Percentiles rank a stretch among this genome's conserved stretches.
phyloP scores from a whole-genome alignment of 805 yeast species.

The Schwanniomyces vanrijiae region DNA sequence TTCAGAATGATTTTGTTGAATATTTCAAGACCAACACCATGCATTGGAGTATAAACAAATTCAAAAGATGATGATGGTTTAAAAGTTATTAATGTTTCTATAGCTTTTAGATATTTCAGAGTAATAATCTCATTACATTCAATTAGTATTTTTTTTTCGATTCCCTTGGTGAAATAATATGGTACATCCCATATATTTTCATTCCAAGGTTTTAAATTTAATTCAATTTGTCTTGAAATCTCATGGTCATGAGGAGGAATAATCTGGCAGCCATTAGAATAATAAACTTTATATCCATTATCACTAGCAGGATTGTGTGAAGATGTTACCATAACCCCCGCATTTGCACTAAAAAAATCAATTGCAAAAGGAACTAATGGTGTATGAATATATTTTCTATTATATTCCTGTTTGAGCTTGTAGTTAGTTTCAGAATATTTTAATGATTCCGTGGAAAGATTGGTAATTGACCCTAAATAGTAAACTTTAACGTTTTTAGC shows the following conservation, averaged over 20 bases:
- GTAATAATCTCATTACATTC: conserved; percentile 45
- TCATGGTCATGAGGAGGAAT: conserved; percentile 85
- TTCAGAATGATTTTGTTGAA: conserved; percentile 43
- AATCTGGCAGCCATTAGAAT: conserved; percentile 92
- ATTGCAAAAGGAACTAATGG: conserved; percentile 92
- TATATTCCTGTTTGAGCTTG: conserved; percentile 1
- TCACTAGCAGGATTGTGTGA: conserved; percentile 84
- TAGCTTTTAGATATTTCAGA: conserved; percentile 35
- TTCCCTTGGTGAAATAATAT: conserved; percentile 31
- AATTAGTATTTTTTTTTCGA: conserved; percentile 25
- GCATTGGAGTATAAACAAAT: conserved; percentile 91
- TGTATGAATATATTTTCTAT: conserved; percentile 56
- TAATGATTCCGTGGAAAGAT: conserved; percentile 28
- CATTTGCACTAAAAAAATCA: conserved; percentile 58
- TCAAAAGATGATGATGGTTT: conserved; percentile 27
- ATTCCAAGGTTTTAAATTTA: conserved; percentile 61
- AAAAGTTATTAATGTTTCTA: conserved; percentile 31
- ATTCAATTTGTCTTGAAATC: conserved; percentile 64
- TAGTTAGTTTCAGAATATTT: conserved; percentile 8
- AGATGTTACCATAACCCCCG: conserved; percentile 93
- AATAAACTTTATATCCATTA: conserved; percentile 93
- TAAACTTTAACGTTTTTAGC: conserved; percentile 68
- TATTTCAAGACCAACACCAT: conserved; percentile 83
- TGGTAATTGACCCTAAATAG: conserved; percentile 47
- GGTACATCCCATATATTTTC: conserved; percentile 47